Conservation (phyloP, 2,329 filamentous ascomycete species). For the Aspergillus fijiensis region DNA sequence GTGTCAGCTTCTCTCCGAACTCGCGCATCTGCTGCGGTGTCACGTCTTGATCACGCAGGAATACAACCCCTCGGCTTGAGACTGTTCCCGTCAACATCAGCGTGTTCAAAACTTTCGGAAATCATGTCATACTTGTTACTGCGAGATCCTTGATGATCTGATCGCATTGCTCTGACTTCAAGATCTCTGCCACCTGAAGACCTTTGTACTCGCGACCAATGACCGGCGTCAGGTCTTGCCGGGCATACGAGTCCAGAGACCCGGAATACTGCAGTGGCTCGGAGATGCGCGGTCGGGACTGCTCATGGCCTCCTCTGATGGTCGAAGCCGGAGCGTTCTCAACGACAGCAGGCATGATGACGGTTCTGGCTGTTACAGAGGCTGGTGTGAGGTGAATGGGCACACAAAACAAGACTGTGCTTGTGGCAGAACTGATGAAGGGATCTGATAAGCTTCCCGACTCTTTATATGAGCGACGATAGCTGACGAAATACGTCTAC, state of each 20-base stretch:
- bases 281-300: constrained; percentile 22
- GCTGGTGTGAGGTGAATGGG: background rate
- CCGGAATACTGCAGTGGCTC: constrained; percentile 42
- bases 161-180: constrained; percentile 62
- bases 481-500: background rate
- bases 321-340: constrained; percentile 8
- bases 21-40: constrained; percentile 63
- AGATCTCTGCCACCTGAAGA: constrained; percentile 49
- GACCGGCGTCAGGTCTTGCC: constrained; percentile 42
- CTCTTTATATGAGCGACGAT: background rate
- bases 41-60: constrained; percentile 65
- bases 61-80: constrained; percentile 67
- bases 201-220: constrained; percentile 44
- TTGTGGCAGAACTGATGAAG: background rate
- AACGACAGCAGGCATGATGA: constrained; percentile 20
- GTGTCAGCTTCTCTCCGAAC: constrained; percentile 47
- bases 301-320: constrained; percentile 24
- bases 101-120: background rate
- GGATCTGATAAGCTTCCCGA: background rate
- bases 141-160: constrained; percentile 64
- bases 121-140: constrained; percentile 55
- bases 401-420: background rate
- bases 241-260: constrained; percentile 39
- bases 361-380: too few species aligned
- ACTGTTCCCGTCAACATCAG: constrained; percentile 44